Evolutionary conservation across 495 filamentous ascomycete genomes (phyloP).

Genomic region (Penicillium diatomitis): DNA sequence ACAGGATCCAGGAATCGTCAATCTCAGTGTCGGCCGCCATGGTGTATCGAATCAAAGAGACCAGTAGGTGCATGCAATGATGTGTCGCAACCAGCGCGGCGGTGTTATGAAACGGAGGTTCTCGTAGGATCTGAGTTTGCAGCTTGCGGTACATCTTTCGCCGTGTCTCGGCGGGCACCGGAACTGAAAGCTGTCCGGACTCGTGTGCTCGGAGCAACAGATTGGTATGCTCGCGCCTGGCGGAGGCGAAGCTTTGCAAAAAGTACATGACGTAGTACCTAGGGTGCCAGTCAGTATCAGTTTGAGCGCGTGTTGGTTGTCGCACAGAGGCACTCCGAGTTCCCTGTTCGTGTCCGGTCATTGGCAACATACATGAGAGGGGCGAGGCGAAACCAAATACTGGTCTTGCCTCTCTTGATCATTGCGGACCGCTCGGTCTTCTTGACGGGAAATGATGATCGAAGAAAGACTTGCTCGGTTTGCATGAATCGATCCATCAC

Average conservation of each 20-base stretch:
- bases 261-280: conserved; percentile 39
- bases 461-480: conserved; percentile 23
- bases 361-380: conserved; percentile 30
- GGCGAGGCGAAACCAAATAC: conserved; percentile 31
- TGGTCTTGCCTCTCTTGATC: conserved; percentile 23
- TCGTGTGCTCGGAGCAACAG: conserved; percentile 33
- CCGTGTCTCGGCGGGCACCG: conserved; percentile 24
- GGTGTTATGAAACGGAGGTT: conserved; percentile 37
- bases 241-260: conserved; percentile 32
- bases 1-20: conserved; percentile 38
- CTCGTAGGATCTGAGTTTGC: conserved; percentile 31
- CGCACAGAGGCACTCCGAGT: too few relatives aligned
- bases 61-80: conserved; percentile 37
- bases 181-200: conserved; percentile 30
- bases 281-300: neutral
- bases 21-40: conserved; percentile 23
- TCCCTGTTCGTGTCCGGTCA: too few relatives aligned
- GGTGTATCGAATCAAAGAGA: conserved; percentile 32
- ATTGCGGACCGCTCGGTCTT: conserved; percentile 24
- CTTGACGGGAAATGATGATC: conserved; percentile 24
- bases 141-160: conserved; percentile 30
- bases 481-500: conserved; percentile 33
- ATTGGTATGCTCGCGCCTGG: conserved; percentile 35
- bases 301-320: too few relatives aligned
- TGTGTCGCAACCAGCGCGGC: conserved; percentile 35